Percentiles rank a stretch among this genome's conserved stretches.
Evolutionary conservation across 169 alveolate genomes (phyloP).

Genomic region (Plasmodium knowlesi): DNA sequence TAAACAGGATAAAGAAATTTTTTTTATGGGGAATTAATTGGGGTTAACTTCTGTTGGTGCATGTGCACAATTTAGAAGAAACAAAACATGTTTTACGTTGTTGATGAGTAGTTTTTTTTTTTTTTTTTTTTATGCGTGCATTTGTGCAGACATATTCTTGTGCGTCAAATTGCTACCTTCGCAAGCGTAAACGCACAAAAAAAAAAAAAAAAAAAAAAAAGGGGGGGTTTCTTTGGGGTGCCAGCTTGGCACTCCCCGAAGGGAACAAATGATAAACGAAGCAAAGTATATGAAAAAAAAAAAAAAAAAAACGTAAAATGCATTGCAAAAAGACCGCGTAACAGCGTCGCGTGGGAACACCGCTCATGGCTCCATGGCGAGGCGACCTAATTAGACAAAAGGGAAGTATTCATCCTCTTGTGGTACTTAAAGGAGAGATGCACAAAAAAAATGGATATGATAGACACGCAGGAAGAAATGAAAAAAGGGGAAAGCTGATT

Average conservation of each 20-base stretch:
- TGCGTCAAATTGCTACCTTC: not conserved
- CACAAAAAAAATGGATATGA: constrained; percentile 73
- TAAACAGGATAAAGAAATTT: not conserved
- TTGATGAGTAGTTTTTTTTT: not conserved
- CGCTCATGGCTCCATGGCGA: not conserved
- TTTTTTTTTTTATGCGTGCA: not conserved
- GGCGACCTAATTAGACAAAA: constrained; percentile 6
- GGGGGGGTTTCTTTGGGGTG: not conserved
- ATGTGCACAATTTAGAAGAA: not conserved
- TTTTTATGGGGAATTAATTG: not conserved
- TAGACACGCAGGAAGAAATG: constrained; percentile 68
- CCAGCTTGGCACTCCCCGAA: not conserved
- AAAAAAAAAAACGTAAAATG: not conserved
- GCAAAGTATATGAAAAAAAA: not conserved
- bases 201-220: not conserved
- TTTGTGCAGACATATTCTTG: not conserved
- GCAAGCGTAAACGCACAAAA: not conserved
- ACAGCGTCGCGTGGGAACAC: not conserved
- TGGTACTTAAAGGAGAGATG: constrained; percentile 47
- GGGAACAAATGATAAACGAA: not conserved
- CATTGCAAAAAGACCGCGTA: not conserved
- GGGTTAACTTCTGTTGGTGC: not conserved
- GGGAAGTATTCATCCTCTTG: constrained; percentile 44
- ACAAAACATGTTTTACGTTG: not conserved
- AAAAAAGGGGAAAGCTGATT: constrained; percentile 69